phyloP scores from a whole-genome alignment of 1,139 yeast genomes.

The Scheffersomyces parashehatae region DNA sequence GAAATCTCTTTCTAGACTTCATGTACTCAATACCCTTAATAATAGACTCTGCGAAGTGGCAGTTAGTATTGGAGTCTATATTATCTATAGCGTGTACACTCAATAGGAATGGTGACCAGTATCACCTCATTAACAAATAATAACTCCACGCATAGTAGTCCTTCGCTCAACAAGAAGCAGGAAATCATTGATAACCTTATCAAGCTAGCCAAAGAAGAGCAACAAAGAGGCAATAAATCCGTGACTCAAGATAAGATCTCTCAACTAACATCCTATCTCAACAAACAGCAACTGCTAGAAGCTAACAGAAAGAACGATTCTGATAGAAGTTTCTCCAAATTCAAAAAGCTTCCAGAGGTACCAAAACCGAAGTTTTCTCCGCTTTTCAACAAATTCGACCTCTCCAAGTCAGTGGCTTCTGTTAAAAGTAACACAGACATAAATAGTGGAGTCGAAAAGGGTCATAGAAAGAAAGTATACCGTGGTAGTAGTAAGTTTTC shows the following conservation, averaged over 20 bases:
- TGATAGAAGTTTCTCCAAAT: constrained; percentile 2
- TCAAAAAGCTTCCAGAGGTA: constrained; percentile 9
- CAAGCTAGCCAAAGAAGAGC: constrained; percentile 21
- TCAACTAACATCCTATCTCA: constrained; percentile 7
- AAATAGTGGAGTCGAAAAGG: neutral
- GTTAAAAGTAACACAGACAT: constrained; percentile 1
- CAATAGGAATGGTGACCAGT: constrained; percentile 1
- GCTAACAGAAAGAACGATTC: constrained; percentile 4
- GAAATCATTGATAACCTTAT: constrained; percentile 19
- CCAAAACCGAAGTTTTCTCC: constrained; percentile 21
- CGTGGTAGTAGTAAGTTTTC: constrained; percentile 11
- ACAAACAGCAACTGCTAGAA: constrained; percentile 8
- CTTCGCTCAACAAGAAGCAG: constrained; percentile 7
- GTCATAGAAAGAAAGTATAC: constrained; percentile 1
- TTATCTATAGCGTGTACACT: too few species aligned
- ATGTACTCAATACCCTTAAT: too few species aligned
- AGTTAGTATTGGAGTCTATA: too few species aligned
- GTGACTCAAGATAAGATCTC: constrained; percentile 22
- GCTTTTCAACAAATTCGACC: constrained; percentile 14
- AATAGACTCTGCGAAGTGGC: too few species aligned
- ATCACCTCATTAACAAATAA: neutral
- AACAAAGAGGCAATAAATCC: constrained; percentile 21
- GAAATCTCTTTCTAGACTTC: too few species aligned
- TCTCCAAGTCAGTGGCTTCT: constrained; percentile 8
- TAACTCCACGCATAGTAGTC: neutral